These are phyloP conservation scores for Onygena corvina DNA, from an alignment of 2,329 filamentous ascomycete genomes.

Conservation along the genomic window DNA sequence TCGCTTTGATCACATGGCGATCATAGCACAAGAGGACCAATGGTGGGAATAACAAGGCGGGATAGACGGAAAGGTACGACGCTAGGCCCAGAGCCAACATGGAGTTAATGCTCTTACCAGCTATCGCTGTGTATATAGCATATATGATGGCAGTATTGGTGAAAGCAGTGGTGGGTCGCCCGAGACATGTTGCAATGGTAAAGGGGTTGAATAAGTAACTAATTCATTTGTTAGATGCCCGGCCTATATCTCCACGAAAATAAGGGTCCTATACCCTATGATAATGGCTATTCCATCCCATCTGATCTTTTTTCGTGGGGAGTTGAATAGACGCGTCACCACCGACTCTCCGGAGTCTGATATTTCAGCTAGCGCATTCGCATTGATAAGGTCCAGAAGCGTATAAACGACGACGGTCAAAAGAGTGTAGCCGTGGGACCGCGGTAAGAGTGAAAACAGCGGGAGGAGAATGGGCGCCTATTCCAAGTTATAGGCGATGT, in stretches of 20 bases:
- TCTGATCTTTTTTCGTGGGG: conserved; percentile 58
- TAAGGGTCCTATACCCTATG: conserved; percentile 50
- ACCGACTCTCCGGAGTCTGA: conserved; percentile 69
- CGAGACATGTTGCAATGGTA: conserved; percentile 80
- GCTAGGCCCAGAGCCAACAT: conserved; percentile 79
- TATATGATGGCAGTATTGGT: conserved; percentile 78
- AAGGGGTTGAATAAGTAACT: conserved; percentile 94
- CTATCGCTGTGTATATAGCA: conserved; percentile 67
- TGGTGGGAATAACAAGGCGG: conserved; percentile 72
- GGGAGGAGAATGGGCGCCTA: conserved; percentile 81
- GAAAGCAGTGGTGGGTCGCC: conserved; percentile 77
- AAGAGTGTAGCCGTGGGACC: conserved; percentile 52
- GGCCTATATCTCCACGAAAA: not conserved
- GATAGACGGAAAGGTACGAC: conserved; percentile 85
- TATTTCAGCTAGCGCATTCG: conserved; percentile 64
- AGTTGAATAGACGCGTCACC: conserved; percentile 63
- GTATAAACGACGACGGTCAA: conserved; percentile 73
- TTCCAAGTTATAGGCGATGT: not conserved
- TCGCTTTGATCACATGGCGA: conserved; percentile 35
- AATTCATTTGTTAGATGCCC: not conserved
- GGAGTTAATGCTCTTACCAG: conserved; percentile 59
- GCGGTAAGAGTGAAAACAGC: conserved; percentile 77
- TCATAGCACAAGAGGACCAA: conserved; percentile 72
- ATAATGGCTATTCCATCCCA: conserved; percentile 67
- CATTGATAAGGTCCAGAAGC: conserved; percentile 66